Base-by-base conservation (phyloP, 2,329 filamentous ascomycete genomes). In the Cladophialophora exuberans region DNA sequence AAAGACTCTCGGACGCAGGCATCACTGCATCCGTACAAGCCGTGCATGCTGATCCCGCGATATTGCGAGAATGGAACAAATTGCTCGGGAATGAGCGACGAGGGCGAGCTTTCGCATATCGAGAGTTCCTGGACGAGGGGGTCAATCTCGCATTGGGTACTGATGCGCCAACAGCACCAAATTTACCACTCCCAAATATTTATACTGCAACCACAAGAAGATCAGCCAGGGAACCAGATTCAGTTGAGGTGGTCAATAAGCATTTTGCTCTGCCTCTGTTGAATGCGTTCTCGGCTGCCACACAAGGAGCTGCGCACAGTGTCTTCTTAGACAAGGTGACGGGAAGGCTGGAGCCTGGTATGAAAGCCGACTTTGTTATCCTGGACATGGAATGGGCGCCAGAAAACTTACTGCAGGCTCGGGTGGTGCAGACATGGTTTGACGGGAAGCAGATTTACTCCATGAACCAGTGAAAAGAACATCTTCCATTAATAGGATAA, bases 91-190 rank as follows among this genome's bases (percentile, higher is more conserved):
- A 68, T 1, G 69, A 77, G 23, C 71, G 77, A 4, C 70, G 77
- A 53, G 70, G 72, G 56, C 72, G 77, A 4, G 77, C 77, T 2
- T 80, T 80, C 61, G 77, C 78, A 7, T 80, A 80, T 61, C 72
- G 71, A 6, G 77, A 79, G 6, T 79, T 80, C 60, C 48, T 69
- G 7, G 73, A 76, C n/a, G 70, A 72, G 4, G 77, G 76, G 2
- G 76, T 76, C 0, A 61, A 63, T 3, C 58, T 80, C 6, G 76
- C 77, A 0, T 70, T 80, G 41, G 78, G 78, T 0, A 75, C 75
- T 1, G 78, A 80, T 61, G 70, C 76, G 0, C 78, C 77, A 0
- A 80, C 78, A 1, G 78, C 78, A 1, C 72, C 72, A 1, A 73
- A 77, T 54, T 64, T 69, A 6, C 73, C 76, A 9, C 64, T 79